A percentile compares a stretch with the other conserved stretches of the same genome.
phyloP scores from a whole-genome alignment of 441 rosid genomes.

The Melastoma candidum region DNA sequence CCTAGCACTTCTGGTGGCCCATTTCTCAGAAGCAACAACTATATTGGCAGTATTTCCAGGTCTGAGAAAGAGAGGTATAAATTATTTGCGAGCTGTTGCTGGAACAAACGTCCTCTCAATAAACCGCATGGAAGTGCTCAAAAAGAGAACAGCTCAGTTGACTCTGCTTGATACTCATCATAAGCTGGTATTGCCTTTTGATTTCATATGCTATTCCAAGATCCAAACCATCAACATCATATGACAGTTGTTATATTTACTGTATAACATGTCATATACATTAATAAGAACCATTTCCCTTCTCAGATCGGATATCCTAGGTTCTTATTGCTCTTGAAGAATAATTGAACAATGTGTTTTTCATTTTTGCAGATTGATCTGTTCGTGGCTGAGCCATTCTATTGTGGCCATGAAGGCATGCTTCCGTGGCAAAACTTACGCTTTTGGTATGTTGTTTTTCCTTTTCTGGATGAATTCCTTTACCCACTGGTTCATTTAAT shows the following conservation, averaged over 20 bases:
- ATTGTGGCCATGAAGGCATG: slow-evolving; percentile 60
- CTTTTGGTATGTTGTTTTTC: slow-evolving; percentile 58
- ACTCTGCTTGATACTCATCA: slow-evolving; percentile 38
- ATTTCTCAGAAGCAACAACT: slow-evolving; percentile 36
- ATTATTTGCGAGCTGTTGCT: slow-evolving; percentile 58
- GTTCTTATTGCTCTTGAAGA: neutral
- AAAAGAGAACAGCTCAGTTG: slow-evolving; percentile 35
- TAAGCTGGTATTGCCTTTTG: slow-evolving; percentile 32
- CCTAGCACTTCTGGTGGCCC: slow-evolving; percentile 47
- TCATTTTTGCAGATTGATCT: slow-evolving; percentile 50
- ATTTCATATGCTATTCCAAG: slow-evolving; percentile 1
- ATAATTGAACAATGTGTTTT: slow-evolving; percentile 8
- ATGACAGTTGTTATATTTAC: too few species aligned
- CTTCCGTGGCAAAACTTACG: slow-evolving; percentile 96
- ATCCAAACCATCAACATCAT: neutral
- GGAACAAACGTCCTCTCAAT: slow-evolving; percentile 49
- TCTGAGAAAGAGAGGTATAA: slow-evolving; percentile 46
- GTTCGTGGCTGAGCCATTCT: slow-evolving; percentile 84
- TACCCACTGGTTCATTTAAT: too few species aligned
- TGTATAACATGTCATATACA: too few species aligned
- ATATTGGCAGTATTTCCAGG: slow-evolving; percentile 70
- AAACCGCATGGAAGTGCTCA: slow-evolving; percentile 43
- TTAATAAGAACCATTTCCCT: too few species aligned
- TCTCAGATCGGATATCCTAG: too few species aligned
- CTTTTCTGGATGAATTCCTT: neutral